phyloP scores from a whole-genome alignment of 805 yeast genomes.

The Deakozyma indianensis region DNA sequence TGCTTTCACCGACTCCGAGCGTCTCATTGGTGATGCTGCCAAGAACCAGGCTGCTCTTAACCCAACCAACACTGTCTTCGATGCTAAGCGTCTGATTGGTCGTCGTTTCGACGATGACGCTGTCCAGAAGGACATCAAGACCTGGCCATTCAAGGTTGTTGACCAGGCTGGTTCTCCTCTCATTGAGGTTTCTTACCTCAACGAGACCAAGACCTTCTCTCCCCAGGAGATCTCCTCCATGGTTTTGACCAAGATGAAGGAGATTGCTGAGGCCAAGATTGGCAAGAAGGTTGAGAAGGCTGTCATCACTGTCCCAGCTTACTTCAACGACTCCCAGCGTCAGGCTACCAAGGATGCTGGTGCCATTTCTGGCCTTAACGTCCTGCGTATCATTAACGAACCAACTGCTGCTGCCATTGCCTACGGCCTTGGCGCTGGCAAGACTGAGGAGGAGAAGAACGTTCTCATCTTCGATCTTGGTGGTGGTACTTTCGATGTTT shows the following conservation, averaged over 20 bases:
- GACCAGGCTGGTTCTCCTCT: conserved; percentile 65
- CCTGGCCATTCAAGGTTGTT: conserved; percentile 80
- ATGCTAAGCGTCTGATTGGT: conserved; percentile 90
- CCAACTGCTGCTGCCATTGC: conserved; percentile 97
- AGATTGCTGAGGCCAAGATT: conserved; percentile 67
- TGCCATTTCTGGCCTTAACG: conserved; percentile 73
- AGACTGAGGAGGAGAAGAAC: conserved; percentile 69
- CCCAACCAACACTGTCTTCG: conserved; percentile 74
- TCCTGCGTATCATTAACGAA: conserved; percentile 74
- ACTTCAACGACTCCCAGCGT: conserved; percentile 80
- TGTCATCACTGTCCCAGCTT: conserved; percentile 78
- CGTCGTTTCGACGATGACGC: conserved; percentile 72
- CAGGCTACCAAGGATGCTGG: conserved; percentile 89
- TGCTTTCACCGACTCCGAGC: conserved; percentile 84
- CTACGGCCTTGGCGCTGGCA: conserved; percentile 87
- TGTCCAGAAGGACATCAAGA: conserved; percentile 81
- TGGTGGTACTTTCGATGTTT: conserved; percentile 98
- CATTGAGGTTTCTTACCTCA: conserved; percentile 69
- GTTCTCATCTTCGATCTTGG: conserved; percentile 89
- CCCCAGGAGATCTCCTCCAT: conserved; percentile 94
- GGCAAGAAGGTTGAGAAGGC: conserved; percentile 74
- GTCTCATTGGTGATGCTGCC: conserved; percentile 93
- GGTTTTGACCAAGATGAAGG: conserved; percentile 84
- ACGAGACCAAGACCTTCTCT: conserved; percentile 74
- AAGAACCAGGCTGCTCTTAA: conserved; percentile 95